Evolutionary conservation across 169 alveolate genomes (phyloP), one percentile per base, ranked within the genome.

Genomic region (Perkinsus chesapeaki): DNA sequence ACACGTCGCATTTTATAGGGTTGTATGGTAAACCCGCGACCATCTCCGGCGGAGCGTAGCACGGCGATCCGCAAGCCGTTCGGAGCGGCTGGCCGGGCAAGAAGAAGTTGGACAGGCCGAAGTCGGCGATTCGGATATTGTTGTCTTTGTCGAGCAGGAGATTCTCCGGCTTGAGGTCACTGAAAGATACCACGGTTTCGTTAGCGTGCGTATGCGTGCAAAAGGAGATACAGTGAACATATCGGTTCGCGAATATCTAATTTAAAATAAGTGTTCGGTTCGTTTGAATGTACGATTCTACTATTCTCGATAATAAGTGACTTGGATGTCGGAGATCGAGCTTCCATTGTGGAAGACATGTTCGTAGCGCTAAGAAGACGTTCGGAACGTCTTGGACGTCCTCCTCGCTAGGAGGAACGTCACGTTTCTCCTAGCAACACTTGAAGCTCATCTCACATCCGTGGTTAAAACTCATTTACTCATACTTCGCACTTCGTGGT

Each of bases 1-100:
- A 95, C 96, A 92, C 93, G 38, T 3, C 92, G 72, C 47, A 97
- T 97, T 91, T 95, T 93, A 90, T 96, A 96, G 43, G 95, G 92
- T 72, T 96, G 94, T 5, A 98, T 97, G 72, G 97, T 95, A 37
- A 97, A 95, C 60, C 60, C 60, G 60, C 60, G 23, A 43, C 60
- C 98, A 97, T 97, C 92, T 97, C 98, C 0, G 98, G 98, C 20
- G 98, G 97, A 3, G 98, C 98, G 94, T 97, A 97, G 92, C 98
- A 96, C 72, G 98, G 98, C 43, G 96, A 93, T n/a, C 98, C 98
- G 73, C 98, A 97, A 31, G 98, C 97, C 43, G 98, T 97, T 91
- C 94, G 92, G 39, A 97, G 92, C 36, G 95, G 90, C 82, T 96
- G 96, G 7, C 95, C 96, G 39, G 92, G 39, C 92, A 92, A 92